Percentiles rank a stretch among this genome's conserved stretches.
These are phyloP conservation scores for Nicotiana noctiflora DNA, from an alignment of 257 asterid genomes.

Conservation along the genomic window DNA sequence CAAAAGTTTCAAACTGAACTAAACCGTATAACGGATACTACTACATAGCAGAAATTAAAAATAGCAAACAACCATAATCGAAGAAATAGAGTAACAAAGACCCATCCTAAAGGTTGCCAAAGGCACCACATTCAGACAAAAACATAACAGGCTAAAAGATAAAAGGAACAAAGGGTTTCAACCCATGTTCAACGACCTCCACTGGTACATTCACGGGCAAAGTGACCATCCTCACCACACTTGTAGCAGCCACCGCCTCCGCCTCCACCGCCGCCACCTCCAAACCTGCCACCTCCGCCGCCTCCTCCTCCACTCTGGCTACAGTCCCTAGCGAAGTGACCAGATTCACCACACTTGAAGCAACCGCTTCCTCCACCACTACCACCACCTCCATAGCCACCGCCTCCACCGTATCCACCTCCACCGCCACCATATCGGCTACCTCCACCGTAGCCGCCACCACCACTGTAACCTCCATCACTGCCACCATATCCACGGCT, in stretches of 20 bases:
- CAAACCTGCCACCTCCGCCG: slow-evolving; percentile 25
- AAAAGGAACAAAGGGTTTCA: background rate
- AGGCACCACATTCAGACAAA: background rate
- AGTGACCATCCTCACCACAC: slow-evolving; percentile 55
- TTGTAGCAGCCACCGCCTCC: slow-evolving; percentile 40
- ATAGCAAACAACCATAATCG: background rate
- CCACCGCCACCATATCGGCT: slow-evolving; percentile 16
- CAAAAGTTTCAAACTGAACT: background rate
- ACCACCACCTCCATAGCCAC: slow-evolving; percentile 17
- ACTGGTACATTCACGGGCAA: slow-evolving; percentile 55
- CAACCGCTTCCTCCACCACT: slow-evolving; percentile 16
- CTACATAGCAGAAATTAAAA: background rate
- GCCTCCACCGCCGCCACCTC: slow-evolving; percentile 18
- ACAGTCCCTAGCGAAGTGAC: slow-evolving; percentile 38
- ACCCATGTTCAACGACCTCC: slow-evolving; percentile 19
- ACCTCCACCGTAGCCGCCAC: slow-evolving; percentile 10
- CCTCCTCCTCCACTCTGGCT: slow-evolving; percentile 20
- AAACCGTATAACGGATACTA: background rate
- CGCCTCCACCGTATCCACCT: slow-evolving; percentile 9
- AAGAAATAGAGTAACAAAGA: background rate
- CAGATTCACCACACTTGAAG: slow-evolving; percentile 29
- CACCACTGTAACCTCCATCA: too few relatives aligned
- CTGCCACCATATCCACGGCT: slow-evolving; percentile 17
- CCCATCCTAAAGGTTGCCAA: too few relatives aligned
- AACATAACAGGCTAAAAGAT: background rate